These are phyloP conservation scores for Salix suchowensis DNA, from an alignment of 345 rosid genomes.

Conservation along the genomic window DNA sequence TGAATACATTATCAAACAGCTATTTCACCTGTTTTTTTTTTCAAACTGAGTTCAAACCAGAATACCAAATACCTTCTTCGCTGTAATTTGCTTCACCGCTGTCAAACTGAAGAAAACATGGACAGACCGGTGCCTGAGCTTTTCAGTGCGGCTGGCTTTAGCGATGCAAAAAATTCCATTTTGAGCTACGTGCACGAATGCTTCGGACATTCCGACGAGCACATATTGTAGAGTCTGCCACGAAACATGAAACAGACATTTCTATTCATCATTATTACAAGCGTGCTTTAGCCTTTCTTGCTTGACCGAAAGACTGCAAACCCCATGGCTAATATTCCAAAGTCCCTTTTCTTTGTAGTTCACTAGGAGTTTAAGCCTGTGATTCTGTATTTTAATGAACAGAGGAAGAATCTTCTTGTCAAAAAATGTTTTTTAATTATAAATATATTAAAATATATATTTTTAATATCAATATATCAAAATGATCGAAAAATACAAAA, in stretches of 20 bases:
- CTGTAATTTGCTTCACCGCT: slow-evolving; percentile 21
- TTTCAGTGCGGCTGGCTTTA: slow-evolving; percentile 30
- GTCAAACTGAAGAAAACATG: slow-evolving; percentile 32
- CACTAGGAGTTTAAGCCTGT: slow-evolving; percentile 21
- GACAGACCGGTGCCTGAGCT: slow-evolving; percentile 35
- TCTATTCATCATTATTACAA: not conserved
- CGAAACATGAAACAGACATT: slow-evolving; percentile 30
- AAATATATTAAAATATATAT: too few relatives aligned
- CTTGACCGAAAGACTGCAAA: slow-evolving; percentile 29
- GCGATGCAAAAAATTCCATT: slow-evolving; percentile 36
- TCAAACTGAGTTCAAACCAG: too few relatives aligned
- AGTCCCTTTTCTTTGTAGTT: slow-evolving; percentile 29
- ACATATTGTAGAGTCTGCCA: slow-evolving; percentile 40
- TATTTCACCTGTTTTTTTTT: too few relatives aligned
- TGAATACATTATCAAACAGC: too few relatives aligned
- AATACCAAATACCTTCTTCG: too few relatives aligned
- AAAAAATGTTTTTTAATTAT: too few relatives aligned
- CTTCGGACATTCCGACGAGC: slow-evolving; percentile 36
- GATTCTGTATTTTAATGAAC: slow-evolving; percentile 18
- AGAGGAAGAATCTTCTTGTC: slow-evolving; percentile 26
- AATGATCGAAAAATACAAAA: too few relatives aligned
- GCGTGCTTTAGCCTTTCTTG: slow-evolving; percentile 26
- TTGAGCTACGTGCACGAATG: slow-evolving; percentile 27
- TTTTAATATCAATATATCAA: too few relatives aligned
- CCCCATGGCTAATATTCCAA: slow-evolving; percentile 25